Evolutionary conservation across 2,329 filamentous ascomycete genomes (phyloP).

Genomic region (Trichoderma endophyticum): DNA sequence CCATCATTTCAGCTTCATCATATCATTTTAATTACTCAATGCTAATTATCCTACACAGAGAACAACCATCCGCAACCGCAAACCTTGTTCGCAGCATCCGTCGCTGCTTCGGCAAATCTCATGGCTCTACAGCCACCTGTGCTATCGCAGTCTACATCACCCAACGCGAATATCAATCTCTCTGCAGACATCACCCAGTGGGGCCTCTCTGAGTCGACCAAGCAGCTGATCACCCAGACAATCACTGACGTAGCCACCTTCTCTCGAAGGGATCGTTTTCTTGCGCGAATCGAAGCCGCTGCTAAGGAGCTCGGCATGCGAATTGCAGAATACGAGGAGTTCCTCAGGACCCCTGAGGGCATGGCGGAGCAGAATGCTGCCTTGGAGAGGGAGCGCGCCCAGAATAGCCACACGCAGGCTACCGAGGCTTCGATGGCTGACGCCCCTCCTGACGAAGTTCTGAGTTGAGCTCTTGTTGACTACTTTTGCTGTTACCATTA

Average conservation of each 20-base stretch:
- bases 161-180: background rate
- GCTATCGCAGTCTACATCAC: background rate
- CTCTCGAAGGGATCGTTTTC: conserved; percentile 43
- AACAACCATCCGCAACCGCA: conserved; percentile 42
- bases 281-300: conserved; percentile 52
- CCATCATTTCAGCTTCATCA: background rate
- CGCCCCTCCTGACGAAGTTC: conserved; percentile 2
- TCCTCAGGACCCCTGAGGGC: conserved; percentile 28
- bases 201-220: conserved; percentile 24
- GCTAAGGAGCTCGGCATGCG: conserved; percentile 54
- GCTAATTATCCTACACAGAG: conserved; percentile 33
- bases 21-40: background rate
- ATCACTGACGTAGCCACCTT: conserved; percentile 45
- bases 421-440: conserved; percentile 17
- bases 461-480: background rate
- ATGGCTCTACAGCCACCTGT: background rate
- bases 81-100: conserved; percentile 26
- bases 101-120: conserved; percentile 21
- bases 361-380: conserved; percentile 28
- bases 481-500: background rate
- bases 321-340: conserved; percentile 51
- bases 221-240: conserved; percentile 34
- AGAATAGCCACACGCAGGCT: conserved; percentile 4
- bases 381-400: conserved; percentile 25
- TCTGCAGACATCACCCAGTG: conserved; percentile 36